Evolutionary conservation across 768 basidiomycete species (phyloP).

Genomic region (Daedaleopsis sinensis): DNA sequence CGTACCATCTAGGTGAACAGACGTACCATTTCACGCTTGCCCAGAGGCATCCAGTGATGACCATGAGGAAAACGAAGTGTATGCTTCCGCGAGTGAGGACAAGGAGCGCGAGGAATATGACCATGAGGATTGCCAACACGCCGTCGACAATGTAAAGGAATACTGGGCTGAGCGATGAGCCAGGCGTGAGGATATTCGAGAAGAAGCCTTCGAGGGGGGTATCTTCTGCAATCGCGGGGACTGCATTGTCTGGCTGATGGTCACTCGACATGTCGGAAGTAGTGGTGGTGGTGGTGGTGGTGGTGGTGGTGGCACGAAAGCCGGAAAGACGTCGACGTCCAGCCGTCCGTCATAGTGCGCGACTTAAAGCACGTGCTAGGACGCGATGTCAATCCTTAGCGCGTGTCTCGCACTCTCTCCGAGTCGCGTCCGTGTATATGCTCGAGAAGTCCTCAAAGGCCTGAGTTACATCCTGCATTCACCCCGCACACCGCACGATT

Average conservation of each 20-base stretch:
- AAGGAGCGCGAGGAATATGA: conserved; percentile 61
- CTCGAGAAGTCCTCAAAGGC: no score
- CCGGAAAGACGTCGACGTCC: no score
- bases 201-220: conserved; percentile 40
- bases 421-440: no score
- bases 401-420: no score
- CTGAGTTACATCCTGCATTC: no score
- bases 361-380: conserved; percentile 16
- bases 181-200: conserved; percentile 65
- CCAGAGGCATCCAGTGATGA: conserved; percentile 72
- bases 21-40: conserved; percentile 79
- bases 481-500: no score
- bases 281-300: no score
- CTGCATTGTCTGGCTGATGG: background rate
- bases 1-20: background rate
- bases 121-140: conserved; percentile 58
- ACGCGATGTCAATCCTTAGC: background rate
- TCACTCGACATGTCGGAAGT: background rate
- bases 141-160: conserved; percentile 68
- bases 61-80: conserved; percentile 69
- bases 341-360: no score
- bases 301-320: background rate
- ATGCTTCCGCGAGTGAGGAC: conserved; percentile 64
- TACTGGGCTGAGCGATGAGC: conserved; percentile 73
- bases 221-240: background rate